Percentiles rank a stretch among this genome's conserved stretches.
Conservation (phyloP, 2,329 filamentous ascomycete species). For the Pseudocercospora vitis region DNA sequence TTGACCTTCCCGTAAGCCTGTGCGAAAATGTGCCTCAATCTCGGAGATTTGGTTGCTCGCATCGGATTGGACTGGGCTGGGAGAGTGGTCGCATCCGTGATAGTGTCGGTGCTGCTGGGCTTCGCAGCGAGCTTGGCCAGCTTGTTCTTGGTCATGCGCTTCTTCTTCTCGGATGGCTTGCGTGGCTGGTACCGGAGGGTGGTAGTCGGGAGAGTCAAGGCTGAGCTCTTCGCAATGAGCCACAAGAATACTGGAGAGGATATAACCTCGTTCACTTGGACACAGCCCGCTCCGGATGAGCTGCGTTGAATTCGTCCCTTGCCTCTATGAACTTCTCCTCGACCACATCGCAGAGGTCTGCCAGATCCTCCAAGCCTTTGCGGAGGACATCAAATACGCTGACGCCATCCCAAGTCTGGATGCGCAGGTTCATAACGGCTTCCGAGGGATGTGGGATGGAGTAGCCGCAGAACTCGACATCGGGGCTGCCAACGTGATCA, state of each 20-base stretch:
- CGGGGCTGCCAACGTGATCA: conserved; percentile 61
- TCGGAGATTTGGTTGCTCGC: conserved; percentile 7
- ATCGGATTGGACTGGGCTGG: conserved; percentile 16
- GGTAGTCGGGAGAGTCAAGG: too few relatives aligned
- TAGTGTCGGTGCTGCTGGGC: conserved; percentile 13
- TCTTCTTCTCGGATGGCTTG: conserved; percentile 49
- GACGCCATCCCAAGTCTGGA: conserved; percentile 87
- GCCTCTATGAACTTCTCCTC: conserved; percentile 80
- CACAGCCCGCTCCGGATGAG: conserved; percentile 30
- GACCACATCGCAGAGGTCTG: conserved; percentile 90
- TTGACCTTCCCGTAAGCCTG: too few relatives aligned
- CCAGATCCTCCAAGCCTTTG: conserved; percentile 84
- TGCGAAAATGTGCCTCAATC: neutral
- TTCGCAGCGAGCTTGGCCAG: conserved; percentile 27
- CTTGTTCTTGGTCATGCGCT: conserved; percentile 44
- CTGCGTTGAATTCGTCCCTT: conserved; percentile 59
- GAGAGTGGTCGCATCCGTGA: conserved; percentile 19
- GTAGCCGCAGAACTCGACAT: conserved; percentile 98
- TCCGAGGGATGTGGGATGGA: conserved; percentile 97
- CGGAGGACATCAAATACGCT: conserved; percentile 82
- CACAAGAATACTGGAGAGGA: too few relatives aligned
- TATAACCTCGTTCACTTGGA: conserved; percentile 23
- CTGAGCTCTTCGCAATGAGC: too few relatives aligned
- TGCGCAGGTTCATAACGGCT: conserved; percentile 92
- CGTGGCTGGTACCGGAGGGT: conserved; percentile 40